Evolutionary conservation across 768 basidiomycete species (phyloP).

Genomic region (Macrolepiota dolichaula): DNA sequence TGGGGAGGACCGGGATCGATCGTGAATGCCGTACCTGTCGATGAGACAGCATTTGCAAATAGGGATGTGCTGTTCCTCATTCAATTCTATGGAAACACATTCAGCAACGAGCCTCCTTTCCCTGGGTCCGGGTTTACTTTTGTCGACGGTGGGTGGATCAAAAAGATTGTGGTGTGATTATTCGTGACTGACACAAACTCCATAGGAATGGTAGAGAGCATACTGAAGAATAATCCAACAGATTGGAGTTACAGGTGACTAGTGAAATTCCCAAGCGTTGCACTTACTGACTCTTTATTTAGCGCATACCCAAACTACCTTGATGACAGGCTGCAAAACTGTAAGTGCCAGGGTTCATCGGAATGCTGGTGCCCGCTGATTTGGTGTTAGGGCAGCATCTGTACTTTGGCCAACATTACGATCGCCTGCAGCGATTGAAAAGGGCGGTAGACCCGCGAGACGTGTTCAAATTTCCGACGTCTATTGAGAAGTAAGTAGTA

Average conservation of each 20-base stretch:
- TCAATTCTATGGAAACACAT: constrained; percentile 47
- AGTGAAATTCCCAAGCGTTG: background rate
- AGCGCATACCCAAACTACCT: constrained; percentile 11
- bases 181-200: background rate
- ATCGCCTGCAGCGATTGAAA: constrained; percentile 11
- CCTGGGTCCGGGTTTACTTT: constrained; percentile 41
- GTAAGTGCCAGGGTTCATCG: background rate
- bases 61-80: constrained; percentile 42
- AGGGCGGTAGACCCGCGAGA: constrained; percentile 5
- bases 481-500: constrained; percentile 1
- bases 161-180: too few relatives aligned
- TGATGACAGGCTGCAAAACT: constrained; percentile 3
- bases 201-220: constrained; percentile 27
- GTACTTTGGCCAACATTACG: constrained; percentile 10
- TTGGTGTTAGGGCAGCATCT: constrained; percentile 4
- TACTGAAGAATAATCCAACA: background rate
- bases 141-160: constrained; percentile 32
- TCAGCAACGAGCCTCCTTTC: constrained; percentile 33
- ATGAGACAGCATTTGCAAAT: constrained; percentile 43
- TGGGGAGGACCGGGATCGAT: constrained; percentile 44
- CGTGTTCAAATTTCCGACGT: constrained; percentile 8
- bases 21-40: constrained; percentile 36
- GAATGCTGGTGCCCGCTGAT: background rate
- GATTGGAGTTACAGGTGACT: constrained; percentile 6
- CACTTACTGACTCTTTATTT: background rate